Evolutionary conservation across 129 eudicot genomes (phyloP).

Genomic region (Flaveria robusta): DNA sequence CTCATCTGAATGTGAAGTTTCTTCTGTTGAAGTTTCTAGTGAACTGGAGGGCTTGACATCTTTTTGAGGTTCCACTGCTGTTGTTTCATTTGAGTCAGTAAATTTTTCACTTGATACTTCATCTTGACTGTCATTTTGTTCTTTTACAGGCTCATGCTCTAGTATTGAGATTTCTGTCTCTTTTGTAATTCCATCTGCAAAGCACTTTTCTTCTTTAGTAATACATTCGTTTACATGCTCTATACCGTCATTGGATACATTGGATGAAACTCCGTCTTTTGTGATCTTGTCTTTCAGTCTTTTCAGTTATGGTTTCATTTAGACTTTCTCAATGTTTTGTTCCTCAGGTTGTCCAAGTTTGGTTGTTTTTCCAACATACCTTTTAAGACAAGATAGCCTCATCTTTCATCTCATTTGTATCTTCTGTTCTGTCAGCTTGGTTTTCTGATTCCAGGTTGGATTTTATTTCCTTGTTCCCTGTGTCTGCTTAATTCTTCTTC

Average conservation of each 20-base stretch:
- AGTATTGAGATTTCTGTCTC: constrained; percentile 31
- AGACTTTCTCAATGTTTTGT: constrained; percentile 22
- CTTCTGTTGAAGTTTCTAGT: constrained; percentile 12
- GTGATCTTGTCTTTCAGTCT: constrained; percentile 25
- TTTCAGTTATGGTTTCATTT: constrained; percentile 27
- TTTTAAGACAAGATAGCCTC: constrained; percentile 11
- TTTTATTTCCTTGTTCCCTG: constrained; percentile 18
- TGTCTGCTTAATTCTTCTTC: constrained; percentile 27
- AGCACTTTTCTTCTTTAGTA: constrained; percentile 14
- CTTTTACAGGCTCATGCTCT: constrained; percentile 29
- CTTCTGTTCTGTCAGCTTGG: constrained; percentile 9
- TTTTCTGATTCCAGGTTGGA: constrained; percentile 17
- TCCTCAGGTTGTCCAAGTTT: constrained; percentile 23
- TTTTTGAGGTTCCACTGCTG: constrained; percentile 37
- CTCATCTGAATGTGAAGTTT: constrained; percentile 16
- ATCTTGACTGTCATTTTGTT: constrained; percentile 23
- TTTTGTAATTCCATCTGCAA: constrained; percentile 24
- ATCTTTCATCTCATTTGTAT: constrained; percentile 17
- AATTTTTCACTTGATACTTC: constrained; percentile 29
- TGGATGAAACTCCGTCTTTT: constrained; percentile 27
- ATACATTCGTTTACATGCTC: constrained; percentile 20
- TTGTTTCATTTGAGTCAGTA: constrained; percentile 30
- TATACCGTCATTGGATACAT: constrained; percentile 27
- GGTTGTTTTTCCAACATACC: constrained; percentile 28
- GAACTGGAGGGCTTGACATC: constrained; percentile 29